Conservation (phyloP, 352 stramenopile genomes). For the Plasmopara muralis region DNA sequence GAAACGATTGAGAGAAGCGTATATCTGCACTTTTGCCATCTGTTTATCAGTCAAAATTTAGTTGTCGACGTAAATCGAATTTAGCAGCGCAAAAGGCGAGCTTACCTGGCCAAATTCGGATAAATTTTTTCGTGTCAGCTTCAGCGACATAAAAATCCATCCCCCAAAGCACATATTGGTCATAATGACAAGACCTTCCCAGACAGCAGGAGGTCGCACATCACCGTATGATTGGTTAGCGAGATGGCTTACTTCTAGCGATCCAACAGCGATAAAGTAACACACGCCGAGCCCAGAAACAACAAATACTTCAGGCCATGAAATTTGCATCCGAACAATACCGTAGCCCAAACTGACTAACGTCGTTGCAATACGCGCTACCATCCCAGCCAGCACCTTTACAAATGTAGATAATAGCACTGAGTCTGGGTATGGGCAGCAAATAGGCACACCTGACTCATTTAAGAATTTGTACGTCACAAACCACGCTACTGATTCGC, state of each 20-base stretch:
- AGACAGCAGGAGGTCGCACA: slow-evolving; percentile 51
- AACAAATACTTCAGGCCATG: slow-evolving; percentile 65
- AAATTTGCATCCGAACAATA: slow-evolving; percentile 66
- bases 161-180: slow-evolving; percentile 78
- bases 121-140: slow-evolving; percentile 76
- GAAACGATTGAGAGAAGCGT: slow-evolving; percentile 48
- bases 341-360: slow-evolving; percentile 79
- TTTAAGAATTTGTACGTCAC: slow-evolving; percentile 76
- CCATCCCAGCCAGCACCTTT: slow-evolving; percentile 68
- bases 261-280: slow-evolving; percentile 75
- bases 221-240: slow-evolving; percentile 71
- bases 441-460: slow-evolving; percentile 54
- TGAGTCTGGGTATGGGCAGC: slow-evolving; percentile 65
- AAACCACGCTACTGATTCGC: slow-evolving; percentile 67
- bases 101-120: slow-evolving; percentile 65
- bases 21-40: slow-evolving; percentile 75
- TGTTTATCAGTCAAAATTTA: slow-evolving; percentile 15
- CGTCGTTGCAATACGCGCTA: slow-evolving; percentile 66
- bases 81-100: not conserved
- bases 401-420: slow-evolving; percentile 68
- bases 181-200: slow-evolving; percentile 69
- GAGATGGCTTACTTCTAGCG: slow-evolving; percentile 74
- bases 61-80: not conserved
- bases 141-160: slow-evolving; percentile 81
- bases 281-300: slow-evolving; percentile 68